phyloP scores from a whole-genome alignment of 345 rosid genomes.

The Schrenkiella parvula region DNA sequence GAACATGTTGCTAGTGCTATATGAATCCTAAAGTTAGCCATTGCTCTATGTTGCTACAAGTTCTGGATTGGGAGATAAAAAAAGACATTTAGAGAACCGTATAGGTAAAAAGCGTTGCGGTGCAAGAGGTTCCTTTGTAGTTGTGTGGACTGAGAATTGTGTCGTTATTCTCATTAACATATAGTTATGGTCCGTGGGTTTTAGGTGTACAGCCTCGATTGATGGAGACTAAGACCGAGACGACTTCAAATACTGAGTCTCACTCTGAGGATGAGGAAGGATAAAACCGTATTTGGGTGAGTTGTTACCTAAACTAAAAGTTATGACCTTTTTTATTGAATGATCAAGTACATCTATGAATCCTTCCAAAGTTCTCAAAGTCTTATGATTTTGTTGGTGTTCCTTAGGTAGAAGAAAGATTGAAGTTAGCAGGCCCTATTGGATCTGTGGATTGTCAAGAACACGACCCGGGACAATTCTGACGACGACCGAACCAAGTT shows the following conservation, averaged over 20 bases:
- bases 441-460: constrained; percentile 20
- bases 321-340: background rate
- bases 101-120: background rate
- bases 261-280: constrained; percentile 62
- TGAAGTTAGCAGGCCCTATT: background rate
- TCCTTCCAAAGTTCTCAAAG: background rate
- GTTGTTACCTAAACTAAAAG: background rate
- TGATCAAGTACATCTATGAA: background rate
- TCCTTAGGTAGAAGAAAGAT: background rate
- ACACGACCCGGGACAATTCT: background rate
- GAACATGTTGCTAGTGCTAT: background rate
- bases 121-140: background rate
- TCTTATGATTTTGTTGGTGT: background rate
- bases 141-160: background rate
- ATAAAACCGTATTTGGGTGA: constrained; percentile 16
- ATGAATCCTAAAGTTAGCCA: background rate
- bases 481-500: background rate
- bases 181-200: background rate
- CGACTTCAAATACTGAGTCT: constrained; percentile 25
- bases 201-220: constrained; percentile 43
- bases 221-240: constrained; percentile 33
- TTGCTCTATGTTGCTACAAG: background rate
- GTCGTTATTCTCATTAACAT: background rate
- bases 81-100: background rate
- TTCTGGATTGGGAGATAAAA: background rate